Evolutionary conservation across 2,329 filamentous ascomycete species (phyloP).

Genomic region (Ceratocystis diversiconidia): DNA sequence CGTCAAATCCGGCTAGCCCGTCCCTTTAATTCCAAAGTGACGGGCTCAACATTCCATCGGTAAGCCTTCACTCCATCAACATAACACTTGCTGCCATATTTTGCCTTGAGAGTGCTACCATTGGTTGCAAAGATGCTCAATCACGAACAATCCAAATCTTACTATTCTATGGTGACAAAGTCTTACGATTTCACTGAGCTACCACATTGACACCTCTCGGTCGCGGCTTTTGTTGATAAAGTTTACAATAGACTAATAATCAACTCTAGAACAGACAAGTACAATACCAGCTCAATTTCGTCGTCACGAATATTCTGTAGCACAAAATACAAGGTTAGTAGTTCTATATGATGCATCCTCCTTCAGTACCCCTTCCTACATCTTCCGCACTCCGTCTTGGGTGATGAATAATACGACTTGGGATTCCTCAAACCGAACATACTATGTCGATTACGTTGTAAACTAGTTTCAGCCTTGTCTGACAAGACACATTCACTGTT

Average conservation of each 20-base stretch:
- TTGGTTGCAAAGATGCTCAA: constrained; percentile 24
- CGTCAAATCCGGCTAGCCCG: constrained; percentile 4
- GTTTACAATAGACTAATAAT: background rate
- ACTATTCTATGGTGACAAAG: constrained; percentile 42
- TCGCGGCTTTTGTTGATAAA: background rate
- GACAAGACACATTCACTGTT: constrained; percentile 30
- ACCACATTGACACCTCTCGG: constrained; percentile 18
- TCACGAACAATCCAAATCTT: constrained; percentile 50
- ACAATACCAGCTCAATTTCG: background rate
- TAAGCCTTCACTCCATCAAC: constrained; percentile 5
- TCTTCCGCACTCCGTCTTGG: constrained; percentile 24
- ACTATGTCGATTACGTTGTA: constrained; percentile 47
- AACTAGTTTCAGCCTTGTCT: constrained; percentile 55
- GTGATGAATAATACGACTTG: constrained; percentile 51
- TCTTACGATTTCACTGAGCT: constrained; percentile 42
- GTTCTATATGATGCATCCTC: background rate
- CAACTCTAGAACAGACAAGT: background rate
- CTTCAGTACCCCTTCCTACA: constrained; percentile 12
- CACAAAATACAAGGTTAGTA: constrained; percentile 34
- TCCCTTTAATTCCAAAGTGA: constrained; percentile 8
- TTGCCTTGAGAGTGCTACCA: background rate
- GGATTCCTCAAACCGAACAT: constrained; percentile 56
- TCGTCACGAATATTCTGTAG: background rate
- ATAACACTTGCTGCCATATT: background rate
- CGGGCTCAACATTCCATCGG: constrained; percentile 7